Base-by-base conservation (phyloP, 768 basidiomycete genomes). In the Gymnopilus dilepis region DNA sequence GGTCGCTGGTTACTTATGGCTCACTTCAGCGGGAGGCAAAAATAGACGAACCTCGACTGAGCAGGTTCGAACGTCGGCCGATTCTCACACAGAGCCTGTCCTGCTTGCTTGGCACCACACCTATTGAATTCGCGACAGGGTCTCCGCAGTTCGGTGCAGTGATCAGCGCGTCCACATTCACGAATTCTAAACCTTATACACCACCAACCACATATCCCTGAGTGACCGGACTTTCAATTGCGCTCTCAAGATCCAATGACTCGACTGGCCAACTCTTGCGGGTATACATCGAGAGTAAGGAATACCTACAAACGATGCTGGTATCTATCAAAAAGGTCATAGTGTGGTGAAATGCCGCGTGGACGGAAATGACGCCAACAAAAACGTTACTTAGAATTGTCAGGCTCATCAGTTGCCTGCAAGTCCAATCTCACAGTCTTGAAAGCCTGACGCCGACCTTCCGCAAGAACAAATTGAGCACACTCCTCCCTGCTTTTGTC, bases 401-500 rank as follows among this genome's bases (percentile, higher is more conserved):
- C 22, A 50, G 45, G 26, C 38, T 17, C 47, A 58, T 58, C 57
- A 48, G 11, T 38, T 15, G 15, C 24, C 19, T 45, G 12, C 31
- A 24, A 38, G 24, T 50, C 34, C 45, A 21, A 47, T 58, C 11
- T 47, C 31, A 24, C 60, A 53, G 58, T 37, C n/a, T 62, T 61
- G 61, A 75, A 75, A 12, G 63, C 71, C 24, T 73, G 63, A 37
- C 64, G 63, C 43, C 65, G 57, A 21, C 65, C 77, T 72, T 89
- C 88, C 8, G 87, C 87, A 33, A 65, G 67, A 0, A 89, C 68
- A 69, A 90, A 91, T 48, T 78, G 83, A 15, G 85, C 82, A 69
- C 88, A 90, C 64, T 90, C 89, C 3, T 73, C 61, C 38, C 82
- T 79, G 65, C 89, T 89, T 75, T 87, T 89, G 64, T 84, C 76